Base-by-base conservation (phyloP, 257 asterid species). In the Solanum boliviense region DNA sequence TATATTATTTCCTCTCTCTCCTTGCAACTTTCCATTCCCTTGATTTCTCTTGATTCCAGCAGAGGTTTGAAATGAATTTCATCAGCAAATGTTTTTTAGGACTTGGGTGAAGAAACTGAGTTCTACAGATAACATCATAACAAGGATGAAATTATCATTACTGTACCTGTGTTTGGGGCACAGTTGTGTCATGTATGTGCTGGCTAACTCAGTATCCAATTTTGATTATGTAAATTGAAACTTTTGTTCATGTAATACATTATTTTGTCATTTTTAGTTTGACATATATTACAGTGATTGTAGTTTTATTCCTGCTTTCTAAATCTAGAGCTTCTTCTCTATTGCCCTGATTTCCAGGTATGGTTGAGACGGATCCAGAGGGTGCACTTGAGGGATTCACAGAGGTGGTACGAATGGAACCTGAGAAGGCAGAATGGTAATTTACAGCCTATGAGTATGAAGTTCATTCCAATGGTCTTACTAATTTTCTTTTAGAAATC, bases 391-490 rank as follows among this genome's bases (percentile, higher is more conserved):
- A 93, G 91, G 99, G 99, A 78, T 96, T 96, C 87, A 86, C 95
- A 1, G 98, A 96, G 91, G 99, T 96, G 44, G 98, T 96, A 88
- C 89, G 85, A 21, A 96, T 95, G 99, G 99, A 96, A 91, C 98
- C 99, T 15, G 98, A 92, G 81, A 96, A 95, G 89, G 98, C 98
- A 67, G 98, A 96, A 79, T 96, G 99, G 99, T 95, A 88, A 92
- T 76, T 74, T 38, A 38, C 84, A 76, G 6, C 34, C 58, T 38
- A 76, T 76, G 84, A 20, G 31, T 38, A 25, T 36, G 34, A 13
- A 12, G 21, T 76, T 76, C 34, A 76, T 39, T 21, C 23, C 12
- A 76, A 39, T 76, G 35, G 60, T 76, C 35, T 21, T 36, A 38
- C 60, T 76, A 76, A 39, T 76, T 76, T 76, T 76, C 84, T 39